Percentiles rank a stretch among this genome's conserved stretches.
These are phyloP conservation scores for Cystobasidium slooffiae DNA, from an alignment of 1,284 basidiomycete species.

Conservation along the genomic window DNA sequence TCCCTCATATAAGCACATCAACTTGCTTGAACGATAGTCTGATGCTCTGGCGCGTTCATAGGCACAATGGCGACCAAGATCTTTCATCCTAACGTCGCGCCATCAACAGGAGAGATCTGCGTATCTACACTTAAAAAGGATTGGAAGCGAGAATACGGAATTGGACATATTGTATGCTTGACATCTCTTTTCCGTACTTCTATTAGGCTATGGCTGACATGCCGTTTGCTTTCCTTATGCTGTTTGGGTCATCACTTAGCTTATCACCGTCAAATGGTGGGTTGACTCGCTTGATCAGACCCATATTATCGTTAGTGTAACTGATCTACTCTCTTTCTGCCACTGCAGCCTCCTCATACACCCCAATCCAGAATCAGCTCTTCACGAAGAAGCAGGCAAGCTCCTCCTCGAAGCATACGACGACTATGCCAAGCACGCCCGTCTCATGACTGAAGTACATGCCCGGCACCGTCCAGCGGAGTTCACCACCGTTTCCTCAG, in stretches of 20 bases:
- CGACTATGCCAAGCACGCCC: constrained; percentile 78
- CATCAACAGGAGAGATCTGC: constrained; percentile 80
- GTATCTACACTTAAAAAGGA: constrained; percentile 97
- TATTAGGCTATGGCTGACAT: neutral
- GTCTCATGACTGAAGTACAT: constrained; percentile 81
- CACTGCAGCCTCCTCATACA: constrained; percentile 76
- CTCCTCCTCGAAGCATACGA: constrained; percentile 81
- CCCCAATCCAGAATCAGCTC: constrained; percentile 91
- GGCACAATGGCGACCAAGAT: constrained; percentile 90
- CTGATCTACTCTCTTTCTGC: neutral
- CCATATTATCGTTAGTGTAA: neutral
- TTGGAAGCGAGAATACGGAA: constrained; percentile 90
- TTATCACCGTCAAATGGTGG: constrained; percentile 46
- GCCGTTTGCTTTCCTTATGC: neutral
- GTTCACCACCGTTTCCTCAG: constrained; percentile 33
- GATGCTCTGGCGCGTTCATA: constrained; percentile 56
- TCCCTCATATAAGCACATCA: neutral
- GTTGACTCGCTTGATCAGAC: neutral
- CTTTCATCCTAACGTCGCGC: constrained; percentile 93
- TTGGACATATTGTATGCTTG: constrained; percentile 72
- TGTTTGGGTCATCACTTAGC: neutral
- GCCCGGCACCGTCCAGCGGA: constrained; percentile 60
- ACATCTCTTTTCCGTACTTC: neutral
- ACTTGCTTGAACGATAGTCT: neutral
- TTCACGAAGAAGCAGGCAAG: constrained; percentile 93